Evolutionary conservation across 768 basidiomycete genomes (phyloP).

Genomic region (Leccinum rimulosum): DNA sequence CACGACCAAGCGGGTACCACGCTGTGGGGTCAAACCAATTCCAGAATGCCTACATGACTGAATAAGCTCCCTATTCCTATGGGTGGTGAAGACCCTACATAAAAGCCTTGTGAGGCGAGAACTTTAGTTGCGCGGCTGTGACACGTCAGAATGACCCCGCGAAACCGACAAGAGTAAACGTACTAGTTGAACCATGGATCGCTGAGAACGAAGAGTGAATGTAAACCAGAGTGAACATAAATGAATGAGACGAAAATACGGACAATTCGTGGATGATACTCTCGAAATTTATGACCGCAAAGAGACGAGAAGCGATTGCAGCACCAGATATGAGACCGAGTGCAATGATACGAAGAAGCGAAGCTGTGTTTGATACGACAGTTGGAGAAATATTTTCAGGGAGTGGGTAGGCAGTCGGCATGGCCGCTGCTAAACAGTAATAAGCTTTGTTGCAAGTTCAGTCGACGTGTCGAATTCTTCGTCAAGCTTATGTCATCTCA

Average conservation of each 20-base stretch:
- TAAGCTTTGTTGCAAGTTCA: not conserved
- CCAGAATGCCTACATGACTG: slow-evolving; percentile 87
- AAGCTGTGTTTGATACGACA: slow-evolving; percentile 83
- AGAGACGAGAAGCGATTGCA: slow-evolving; percentile 92
- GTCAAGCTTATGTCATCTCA: slow-evolving; percentile 9
- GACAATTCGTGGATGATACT: slow-evolving; percentile 99
- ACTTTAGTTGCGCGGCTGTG: slow-evolving; percentile 88
- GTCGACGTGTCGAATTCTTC: slow-evolving; percentile 22
- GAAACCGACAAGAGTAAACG: slow-evolving; percentile 32
- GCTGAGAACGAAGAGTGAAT: slow-evolving; percentile 38
- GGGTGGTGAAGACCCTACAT: slow-evolving; percentile 53
- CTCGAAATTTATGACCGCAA: slow-evolving; percentile 97
- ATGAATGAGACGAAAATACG: slow-evolving; percentile 31
- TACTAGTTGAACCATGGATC: slow-evolving; percentile 99
- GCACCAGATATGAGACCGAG: slow-evolving; percentile 90
- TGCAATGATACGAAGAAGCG: slow-evolving; percentile 86
- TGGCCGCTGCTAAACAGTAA: slow-evolving; percentile 41
- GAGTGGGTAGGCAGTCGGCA: slow-evolving; percentile 72
- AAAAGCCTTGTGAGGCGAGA: slow-evolving; percentile 90
- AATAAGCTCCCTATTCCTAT: slow-evolving; percentile 6
- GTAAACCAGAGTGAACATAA: not conserved
- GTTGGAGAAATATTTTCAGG: slow-evolving; percentile 66
- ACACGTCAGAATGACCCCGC: not conserved
- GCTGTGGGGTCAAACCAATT: slow-evolving; percentile 99
- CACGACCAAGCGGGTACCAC: slow-evolving; percentile 98